Evolutionary conservation across 2,329 filamentous ascomycete species (phyloP), one percentile per base, ranked within the genome.

Genomic region (Aspergillus puulaauensis): DNA sequence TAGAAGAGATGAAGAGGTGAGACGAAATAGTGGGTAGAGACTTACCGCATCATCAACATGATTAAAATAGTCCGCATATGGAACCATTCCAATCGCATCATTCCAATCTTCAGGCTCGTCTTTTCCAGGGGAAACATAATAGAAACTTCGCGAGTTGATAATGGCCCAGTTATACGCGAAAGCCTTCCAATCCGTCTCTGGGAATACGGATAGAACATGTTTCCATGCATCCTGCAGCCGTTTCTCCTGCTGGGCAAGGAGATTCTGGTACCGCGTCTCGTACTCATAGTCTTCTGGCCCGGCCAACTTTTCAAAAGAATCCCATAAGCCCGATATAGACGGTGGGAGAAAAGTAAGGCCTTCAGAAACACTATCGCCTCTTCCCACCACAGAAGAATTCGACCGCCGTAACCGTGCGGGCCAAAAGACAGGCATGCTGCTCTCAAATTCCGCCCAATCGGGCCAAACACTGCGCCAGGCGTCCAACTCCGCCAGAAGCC

Each of bases 401-500:
- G 69, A 55, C 64, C 63, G 63, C 75, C 72, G 78, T 0, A 84
- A 64, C 0, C 70, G 59, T 9, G 69, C 56, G 2, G 78, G 70
- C 82, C 84, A 87, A 54, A 83, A 75, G 1, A 88, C 68, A 0
- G 86, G 85, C 75, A 88, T 80, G 27, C 78, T 82, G 2, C 75
- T 71, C 63, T 78, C 66, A 59, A 96, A 83, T 61, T 90, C 87
- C 7, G 78, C 71, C 3, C 74, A 73, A 0, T 80, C 81, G 0
- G 91, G 91, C 77, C 90, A 87, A 7, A 90, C 83, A 48, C 81
- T 81, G 66, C 82, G 80, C 89, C 90, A 93, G 12, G 77, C 69
- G 0, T 75, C 74, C 59, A 83, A 80, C 24, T 79, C 78, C 14
- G 74, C 66, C 3, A 77, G 69, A 0, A 71, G 68, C 56, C 85